Percentiles rank a stretch among this genome's conserved stretches.
Evolutionary conservation across 306 rosid species (phyloP).

Genomic region (Dryas drummondii): DNA sequence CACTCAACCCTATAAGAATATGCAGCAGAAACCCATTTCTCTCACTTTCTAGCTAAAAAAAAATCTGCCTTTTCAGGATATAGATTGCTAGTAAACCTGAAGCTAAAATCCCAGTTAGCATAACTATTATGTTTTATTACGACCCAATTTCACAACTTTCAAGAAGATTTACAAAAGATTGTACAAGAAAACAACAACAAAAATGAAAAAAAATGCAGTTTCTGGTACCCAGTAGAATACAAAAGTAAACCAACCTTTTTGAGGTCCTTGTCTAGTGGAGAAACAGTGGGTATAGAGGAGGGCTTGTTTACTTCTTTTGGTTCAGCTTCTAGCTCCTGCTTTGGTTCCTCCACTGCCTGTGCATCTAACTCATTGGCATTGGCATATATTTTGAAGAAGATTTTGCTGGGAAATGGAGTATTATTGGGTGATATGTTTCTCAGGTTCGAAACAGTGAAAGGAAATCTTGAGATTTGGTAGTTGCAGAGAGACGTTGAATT

Average conservation of each 20-base stretch:
- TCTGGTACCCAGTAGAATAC: background rate
- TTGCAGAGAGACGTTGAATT: constrained; percentile 46
- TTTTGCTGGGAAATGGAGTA: constrained; percentile 27
- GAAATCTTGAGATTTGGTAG: constrained; percentile 33
- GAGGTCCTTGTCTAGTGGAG: constrained; percentile 75
- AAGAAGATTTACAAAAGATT: background rate
- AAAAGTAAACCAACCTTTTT: constrained; percentile 57
- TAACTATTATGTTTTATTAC: background rate
- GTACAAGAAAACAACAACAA: constrained; percentile 14
- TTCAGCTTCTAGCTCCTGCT: constrained; percentile 26
- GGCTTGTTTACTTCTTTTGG: constrained; percentile 26
- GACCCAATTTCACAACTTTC: background rate
- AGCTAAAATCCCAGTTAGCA: background rate
- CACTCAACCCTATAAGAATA: too few relatives aligned
- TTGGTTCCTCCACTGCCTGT: constrained; percentile 33
- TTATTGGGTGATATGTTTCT: constrained; percentile 10
- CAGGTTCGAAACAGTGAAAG: constrained; percentile 15
- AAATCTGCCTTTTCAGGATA: too few relatives aligned
- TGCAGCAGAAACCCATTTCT: too few relatives aligned
- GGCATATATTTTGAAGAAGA: constrained; percentile 40
- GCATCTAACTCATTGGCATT: constrained; percentile 59
- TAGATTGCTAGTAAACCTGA: too few relatives aligned
- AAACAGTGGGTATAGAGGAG: constrained; percentile 33
- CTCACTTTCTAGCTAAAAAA: too few relatives aligned
- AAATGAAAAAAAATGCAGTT: background rate